phyloP scores from a whole-genome alignment of 2,329 filamentous ascomycete genomes.

The Exophiala calicioides region DNA sequence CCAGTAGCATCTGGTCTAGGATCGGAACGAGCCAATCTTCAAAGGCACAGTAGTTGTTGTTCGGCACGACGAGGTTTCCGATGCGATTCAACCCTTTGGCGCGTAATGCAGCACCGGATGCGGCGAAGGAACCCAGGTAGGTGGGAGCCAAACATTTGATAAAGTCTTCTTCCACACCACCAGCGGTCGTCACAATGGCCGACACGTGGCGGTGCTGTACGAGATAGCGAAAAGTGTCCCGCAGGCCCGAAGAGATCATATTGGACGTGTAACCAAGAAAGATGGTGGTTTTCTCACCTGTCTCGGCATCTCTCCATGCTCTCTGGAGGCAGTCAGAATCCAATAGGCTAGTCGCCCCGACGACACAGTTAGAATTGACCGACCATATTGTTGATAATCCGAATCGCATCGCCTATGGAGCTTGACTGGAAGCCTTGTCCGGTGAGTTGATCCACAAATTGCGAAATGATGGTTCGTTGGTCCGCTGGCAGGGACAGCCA shows the following conservation, averaged over 20 bases:
- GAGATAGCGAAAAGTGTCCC: conserved; percentile 87
- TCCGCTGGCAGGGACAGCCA: conserved; percentile 77
- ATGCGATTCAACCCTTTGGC: conserved; percentile 90
- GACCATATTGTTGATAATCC: conserved; percentile 96
- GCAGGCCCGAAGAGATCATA: conserved; percentile 90
- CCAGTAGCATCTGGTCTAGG: conserved; percentile 87
- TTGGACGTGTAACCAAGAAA: conserved; percentile 98
- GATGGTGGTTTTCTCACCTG: conserved; percentile 79
- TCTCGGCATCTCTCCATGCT: conserved; percentile 77
- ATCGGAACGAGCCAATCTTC: conserved; percentile 98
- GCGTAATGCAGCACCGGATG: conserved; percentile 74
- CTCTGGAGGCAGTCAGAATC: conserved; percentile 54
- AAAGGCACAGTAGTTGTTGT: conserved; percentile 95
- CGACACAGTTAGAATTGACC: conserved; percentile 13
- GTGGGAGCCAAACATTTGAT: conserved; percentile 97
- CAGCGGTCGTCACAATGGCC: conserved; percentile 90
- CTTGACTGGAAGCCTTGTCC: conserved; percentile 84
- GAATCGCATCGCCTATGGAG: conserved; percentile 79
- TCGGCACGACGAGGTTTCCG: conserved; percentile 92
- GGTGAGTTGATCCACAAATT: conserved; percentile 78
- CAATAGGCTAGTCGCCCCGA: neutral
- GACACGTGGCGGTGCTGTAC: conserved; percentile 91
- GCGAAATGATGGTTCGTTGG: conserved; percentile 77
- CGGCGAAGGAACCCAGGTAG: conserved; percentile 84
- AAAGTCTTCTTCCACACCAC: conserved; percentile 93